Conservation (phyloP, 2,329 filamentous ascomycete genomes). For the Incumbomyces lentus region DNA sequence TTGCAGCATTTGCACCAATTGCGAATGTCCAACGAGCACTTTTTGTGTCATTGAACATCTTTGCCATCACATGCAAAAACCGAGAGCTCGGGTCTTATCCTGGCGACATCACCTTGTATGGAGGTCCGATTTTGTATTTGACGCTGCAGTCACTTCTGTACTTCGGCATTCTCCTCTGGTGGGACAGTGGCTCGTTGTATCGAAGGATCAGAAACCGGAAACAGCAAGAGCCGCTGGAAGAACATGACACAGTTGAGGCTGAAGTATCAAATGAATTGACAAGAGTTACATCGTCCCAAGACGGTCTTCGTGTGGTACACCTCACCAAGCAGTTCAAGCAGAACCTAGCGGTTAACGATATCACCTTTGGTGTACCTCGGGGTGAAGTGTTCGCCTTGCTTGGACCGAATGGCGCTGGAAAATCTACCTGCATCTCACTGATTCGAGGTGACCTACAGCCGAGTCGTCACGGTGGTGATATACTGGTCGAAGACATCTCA, state of each 20-base stretch:
- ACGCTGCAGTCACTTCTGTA: conserved; percentile 61
- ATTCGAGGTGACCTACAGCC: conserved; percentile 82
- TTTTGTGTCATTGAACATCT: conserved; percentile 71
- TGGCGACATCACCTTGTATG: conserved; percentile 62
- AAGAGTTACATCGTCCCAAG: conserved; percentile 49
- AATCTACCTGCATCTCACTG: conserved; percentile 78
- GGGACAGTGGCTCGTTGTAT: conserved; percentile 63
- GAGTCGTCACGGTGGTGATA: conserved; percentile 59
- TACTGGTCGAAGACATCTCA: conserved; percentile 68
- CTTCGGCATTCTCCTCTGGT: conserved; percentile 65
- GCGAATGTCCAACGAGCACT: conserved; percentile 64
- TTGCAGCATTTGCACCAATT: conserved; percentile 65
- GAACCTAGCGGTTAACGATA: conserved; percentile 74
- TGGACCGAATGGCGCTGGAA: conserved; percentile 84
- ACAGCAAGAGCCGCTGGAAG: conserved; percentile 33
- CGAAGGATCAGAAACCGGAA: conserved; percentile 40
- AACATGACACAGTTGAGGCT: conserved; percentile 33
- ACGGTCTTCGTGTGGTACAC: conserved; percentile 69
- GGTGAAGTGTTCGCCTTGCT: conserved; percentile 82
- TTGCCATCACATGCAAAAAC: conserved; percentile 63
- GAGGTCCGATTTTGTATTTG: conserved; percentile 75
- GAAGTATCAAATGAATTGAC: conserved; percentile 57
- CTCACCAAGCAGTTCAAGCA: conserved; percentile 69
- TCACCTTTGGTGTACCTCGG: conserved; percentile 69
- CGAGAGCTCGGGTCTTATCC: conserved; percentile 57